These are phyloP conservation scores for Leccinum subfulvum DNA, from an alignment of 1,284 basidiomycete genomes.

Conservation along the genomic window DNA sequence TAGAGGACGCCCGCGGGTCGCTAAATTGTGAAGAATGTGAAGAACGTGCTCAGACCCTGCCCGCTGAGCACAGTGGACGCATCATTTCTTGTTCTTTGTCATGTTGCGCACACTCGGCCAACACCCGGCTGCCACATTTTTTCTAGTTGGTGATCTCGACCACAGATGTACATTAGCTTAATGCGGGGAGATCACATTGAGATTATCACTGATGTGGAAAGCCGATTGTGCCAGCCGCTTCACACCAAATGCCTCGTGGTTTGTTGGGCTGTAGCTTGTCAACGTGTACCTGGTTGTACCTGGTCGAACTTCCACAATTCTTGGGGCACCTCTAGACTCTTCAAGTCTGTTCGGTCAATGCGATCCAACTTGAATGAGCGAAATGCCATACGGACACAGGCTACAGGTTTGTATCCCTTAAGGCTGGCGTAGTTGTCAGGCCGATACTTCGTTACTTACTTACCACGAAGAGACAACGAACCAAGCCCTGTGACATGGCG, in stretches of 20 bases:
- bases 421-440: constrained; percentile 7
- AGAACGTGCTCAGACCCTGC: background rate
- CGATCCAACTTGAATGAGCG: background rate
- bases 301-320: background rate
- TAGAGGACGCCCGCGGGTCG: constrained; percentile 8
- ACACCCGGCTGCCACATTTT: constrained; percentile 1
- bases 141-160: constrained; percentile 13
- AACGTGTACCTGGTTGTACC: background rate
- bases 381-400: constrained; percentile 8
- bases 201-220: constrained; percentile 16
- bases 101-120: constrained; percentile 1
- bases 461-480: background rate
- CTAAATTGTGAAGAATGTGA: constrained; percentile 9
- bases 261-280: background rate
- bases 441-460: constrained; percentile 1
- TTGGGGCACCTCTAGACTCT: background rate
- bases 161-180: constrained; percentile 22
- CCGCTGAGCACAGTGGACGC: background rate
- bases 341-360: background rate
- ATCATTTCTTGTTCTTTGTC: background rate
- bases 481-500: constrained; percentile 1
- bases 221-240: constrained; percentile 22
- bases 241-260: constrained; percentile 14
- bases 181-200: constrained; percentile 29
- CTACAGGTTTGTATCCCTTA: background rate